Base-by-base conservation (phyloP, 1,284 basidiomycete genomes). In the Phlebopus sp. region DNA sequence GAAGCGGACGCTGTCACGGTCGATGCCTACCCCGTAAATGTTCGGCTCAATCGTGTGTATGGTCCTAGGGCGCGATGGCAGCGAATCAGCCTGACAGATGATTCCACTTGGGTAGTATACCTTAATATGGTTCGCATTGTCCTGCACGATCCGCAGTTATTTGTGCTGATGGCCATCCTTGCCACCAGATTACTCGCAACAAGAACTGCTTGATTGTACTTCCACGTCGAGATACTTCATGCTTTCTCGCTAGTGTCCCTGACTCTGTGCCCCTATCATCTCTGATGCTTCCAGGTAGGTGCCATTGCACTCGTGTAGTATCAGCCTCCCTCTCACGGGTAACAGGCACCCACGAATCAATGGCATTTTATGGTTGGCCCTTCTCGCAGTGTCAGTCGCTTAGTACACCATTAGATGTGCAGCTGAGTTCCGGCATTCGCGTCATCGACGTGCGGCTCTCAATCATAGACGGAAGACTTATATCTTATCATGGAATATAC, bases 301-400 rank as follows among this genome's bases (percentile, higher is more conserved):
- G 53, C 7, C 56, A 44, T 29, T 9, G 10, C 56, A 59, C 60
- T 31, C 55, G 53, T 51, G n/a, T 3, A 32, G 30, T n/a, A 43
- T 38, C 41, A 1, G 46, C 43, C 42, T 50, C 37, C 35, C 39
- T 49, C 19, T 49, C 29, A 14, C 14, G 27, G 17, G 15, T 37
- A n/a, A 4, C 48, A 82, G 82, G 84, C 27, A 90, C 84, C 5
- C 86, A 88, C 59, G 83, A 90, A 63, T 81, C 82, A 76, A 83
- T 90, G 78, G 83, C 86, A 4, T 79, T 89, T 56, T 83, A 88
- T 56, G 86, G 87, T 11, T 90, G 86, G 83, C 87, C 86, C 1
- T 70, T 90, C 34, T 82, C 84, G 0, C 85, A 90, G 59, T 90
- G 88, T 58, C 87, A 90, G 60, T 74, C 74, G 19, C 63, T 64